Base-by-base conservation (phyloP, 441 rosid species). In the Syzygium syzygioides region DNA sequence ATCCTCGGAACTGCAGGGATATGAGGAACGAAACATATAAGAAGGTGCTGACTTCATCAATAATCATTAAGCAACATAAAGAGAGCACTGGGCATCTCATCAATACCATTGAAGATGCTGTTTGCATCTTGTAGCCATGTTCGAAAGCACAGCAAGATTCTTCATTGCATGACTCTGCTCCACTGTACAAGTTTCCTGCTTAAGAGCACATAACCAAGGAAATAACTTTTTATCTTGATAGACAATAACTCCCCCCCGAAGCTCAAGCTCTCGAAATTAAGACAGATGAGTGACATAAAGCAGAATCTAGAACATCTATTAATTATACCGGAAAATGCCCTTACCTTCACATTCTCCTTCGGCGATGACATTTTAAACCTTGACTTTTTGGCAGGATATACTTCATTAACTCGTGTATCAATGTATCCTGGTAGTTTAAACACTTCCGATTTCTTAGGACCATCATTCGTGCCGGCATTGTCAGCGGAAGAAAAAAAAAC, bases 291-390 rank as follows among this genome's bases (percentile, higher is more conserved):
- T 41, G 45, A 41, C 45, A 41, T 41, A 41, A 41, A 41, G 45
- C 45, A 41, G 45, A 41, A 41, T 41, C 45, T 41, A 41, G 45
- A 41, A 41, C 84, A 32, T 54, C 32, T 20, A 12, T 37, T 37
- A 85, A 79, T 56, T 79, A 85, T 32, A 66, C 79, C 68, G 26
- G 48, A 41, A 84, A 57, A 85, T 45, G 55, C 30, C 32, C 87
- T 79, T 89, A 98, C 99, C 98, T 97, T 95, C 28, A 91, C 89
- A 89, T 92, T 95, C 87, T 94, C 99, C 92, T 96, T 98, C 88
- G 89, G 93, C 30, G 93, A 90, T 85, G 86, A 90, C 92, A 93
- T 86, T 93, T 93, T 91, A 86, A 94, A 90, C 93, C 95, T 95
- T 66, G 95, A 89, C 89, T 98, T 98, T 93, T 95, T 96, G 66